Evolutionary conservation across 1,139 yeast species (phyloP), one percentile per base, ranked within the genome.

Genomic region (Yamadazyma friedrichii): DNA sequence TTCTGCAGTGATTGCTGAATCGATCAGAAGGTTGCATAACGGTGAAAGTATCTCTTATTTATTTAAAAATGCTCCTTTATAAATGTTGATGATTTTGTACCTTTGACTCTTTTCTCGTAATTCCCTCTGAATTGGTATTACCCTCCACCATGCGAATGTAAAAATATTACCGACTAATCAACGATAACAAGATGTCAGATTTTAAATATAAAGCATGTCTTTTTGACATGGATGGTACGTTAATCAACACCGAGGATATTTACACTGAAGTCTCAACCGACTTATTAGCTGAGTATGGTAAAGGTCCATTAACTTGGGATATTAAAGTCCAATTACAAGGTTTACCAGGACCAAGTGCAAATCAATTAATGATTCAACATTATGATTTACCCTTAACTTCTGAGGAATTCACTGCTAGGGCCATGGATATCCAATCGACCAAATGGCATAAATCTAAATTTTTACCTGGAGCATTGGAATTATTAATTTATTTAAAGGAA

Each of bases 191-290:
- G n/a, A n/a, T n/a, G n/a, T n/a, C n/a, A n/a, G n/a, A n/a, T n/a
- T n/a, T 9, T 15, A 26, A 56, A 42, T 70, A 76, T 54, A 84
- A 78, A 60, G 97, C 97, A 45, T 89, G 97, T 73, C 84, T 91
- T 42, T 91, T 91, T 62, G 91, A 93, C 70, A 89, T 93, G 97
- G 98, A 93, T 59, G 98, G 98, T 2, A 78, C 95, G 24, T 70
- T 93, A 48, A 76, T 93, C 56, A 88, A 91, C 64, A 86, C 97
- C 2, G 98, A 93, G 62, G 95, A 87, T 48, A 72, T 89, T 43
- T 93, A 93, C 61, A 91, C 98, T 0, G 80, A 80, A 44, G 85
- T 86, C 3, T 69, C 87, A 33, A 76, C 84, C 37, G 82, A 78
- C 42, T 62, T 88, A 5, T 72, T 93, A 33, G 78, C 78, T 9